Conservation (phyloP, 1,139 yeast genomes). For the Chernovozyma sophiae-reginae region DNA sequence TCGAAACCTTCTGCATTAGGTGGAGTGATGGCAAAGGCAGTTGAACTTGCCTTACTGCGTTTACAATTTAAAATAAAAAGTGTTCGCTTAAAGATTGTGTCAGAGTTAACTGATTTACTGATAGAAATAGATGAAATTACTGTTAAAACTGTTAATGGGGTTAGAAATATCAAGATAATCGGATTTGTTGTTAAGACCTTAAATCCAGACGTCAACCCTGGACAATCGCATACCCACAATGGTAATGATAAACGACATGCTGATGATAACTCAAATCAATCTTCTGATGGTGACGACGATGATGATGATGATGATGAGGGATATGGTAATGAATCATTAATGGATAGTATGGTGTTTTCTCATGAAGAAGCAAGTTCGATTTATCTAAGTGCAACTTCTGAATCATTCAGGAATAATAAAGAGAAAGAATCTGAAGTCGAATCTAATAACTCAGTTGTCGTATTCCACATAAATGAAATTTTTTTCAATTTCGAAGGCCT, state of each 20-base stretch:
- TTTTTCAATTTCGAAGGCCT: slow-evolving; percentile 48
- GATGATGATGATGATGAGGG: slow-evolving; percentile 24
- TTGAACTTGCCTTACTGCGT: slow-evolving; percentile 66
- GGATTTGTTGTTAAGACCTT: slow-evolving; percentile 37
- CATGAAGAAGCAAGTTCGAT: slow-evolving; percentile 69
- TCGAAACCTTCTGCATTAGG: slow-evolving; percentile 37
- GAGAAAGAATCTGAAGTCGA: slow-evolving; percentile 9
- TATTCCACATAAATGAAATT: slow-evolving; percentile 33
- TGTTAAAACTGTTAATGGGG: slow-evolving; percentile 45
- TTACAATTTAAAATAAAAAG: slow-evolving; percentile 46
- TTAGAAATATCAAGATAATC: slow-evolving; percentile 34
- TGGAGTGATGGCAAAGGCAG: slow-evolving; percentile 58
- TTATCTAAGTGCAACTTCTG: slow-evolving; percentile 78
- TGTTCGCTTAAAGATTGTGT: slow-evolving; percentile 44
- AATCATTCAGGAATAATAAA: slow-evolving; percentile 22
- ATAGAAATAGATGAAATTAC: slow-evolving; percentile 37
- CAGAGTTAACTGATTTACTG: slow-evolving; percentile 47
- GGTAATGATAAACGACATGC: slow-evolving; percentile 8
- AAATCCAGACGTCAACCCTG: slow-evolving; percentile 35
- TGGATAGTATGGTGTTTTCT: slow-evolving; percentile 63
- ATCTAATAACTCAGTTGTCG: slow-evolving; percentile 10
- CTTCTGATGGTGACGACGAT: slow-evolving; percentile 16
- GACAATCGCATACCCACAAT: slow-evolving; percentile 13
- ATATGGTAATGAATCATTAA: slow-evolving; percentile 41
- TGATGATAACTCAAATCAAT: slow-evolving; percentile 11